Evolutionary conservation across 495 filamentous ascomycete species (phyloP), one percentile per base, ranked within the genome.

Genomic region (Collariella sp.): DNA sequence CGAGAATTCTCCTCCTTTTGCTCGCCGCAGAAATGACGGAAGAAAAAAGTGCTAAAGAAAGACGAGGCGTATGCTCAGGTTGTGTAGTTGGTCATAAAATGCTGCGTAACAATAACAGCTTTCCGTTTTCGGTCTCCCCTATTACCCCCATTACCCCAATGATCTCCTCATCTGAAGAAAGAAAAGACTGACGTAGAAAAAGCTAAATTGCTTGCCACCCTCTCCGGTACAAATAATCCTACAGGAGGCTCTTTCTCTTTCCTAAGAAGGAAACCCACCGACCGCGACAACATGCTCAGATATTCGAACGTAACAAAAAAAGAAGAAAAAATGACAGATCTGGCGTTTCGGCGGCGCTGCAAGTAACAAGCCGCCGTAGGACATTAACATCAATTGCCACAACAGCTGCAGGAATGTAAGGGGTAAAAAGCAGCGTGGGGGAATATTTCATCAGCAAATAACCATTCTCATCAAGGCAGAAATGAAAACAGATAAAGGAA

Each of bases 401-500:
- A 57, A 39, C 43, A 36, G 39, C 19, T 31, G 20, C 46, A 29
- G 26, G 48, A 52, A 36, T 34, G 55, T 46, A 34, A 31, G 45
- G 42, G 50, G 47, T 31, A 41, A 44, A 19, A 56, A 29, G 43
- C 38, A 52, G 26, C 35, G 24, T 50, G 24, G 46, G n/a, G 34
- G 15, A 22, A 54, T 39, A 23, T 50, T 54, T 65, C 59, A 47
- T 60, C 54, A 48, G 52, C 55, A 57, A 60, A 58, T 52, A 50
- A 60, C 47, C 55, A 55, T 58, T 34, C 43, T 54, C 51, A 42
- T 54, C 39, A 58, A 40, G 26, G 16, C 23, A 33, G 16, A 18
- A 29, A 9, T 20, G 29, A 34, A 31, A 22, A 53, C 19, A 24
- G 19, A 55, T 23, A 35, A 54, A 47, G 33, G 50, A 45, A 62